These are phyloP conservation scores for Jaltomata sinuosa DNA, from an alignment of 257 asterid species.

Conservation along the genomic window DNA sequence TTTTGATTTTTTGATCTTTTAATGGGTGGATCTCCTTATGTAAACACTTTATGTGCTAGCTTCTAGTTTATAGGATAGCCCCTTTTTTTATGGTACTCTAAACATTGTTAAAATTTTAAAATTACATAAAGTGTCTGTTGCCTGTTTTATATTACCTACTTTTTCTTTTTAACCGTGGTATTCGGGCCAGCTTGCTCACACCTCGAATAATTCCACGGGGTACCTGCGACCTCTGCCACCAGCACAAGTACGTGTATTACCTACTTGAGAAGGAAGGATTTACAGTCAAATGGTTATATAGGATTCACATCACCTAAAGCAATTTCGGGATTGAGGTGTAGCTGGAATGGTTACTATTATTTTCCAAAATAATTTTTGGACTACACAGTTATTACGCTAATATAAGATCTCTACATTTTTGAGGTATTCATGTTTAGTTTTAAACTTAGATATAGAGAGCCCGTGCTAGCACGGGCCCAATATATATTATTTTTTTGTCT, in stretches of 20 bases:
- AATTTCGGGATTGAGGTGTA: not conserved
- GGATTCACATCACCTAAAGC: not conserved
- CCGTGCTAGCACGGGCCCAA: too few species aligned
- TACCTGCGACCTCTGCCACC: too few species aligned
- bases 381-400: not conserved
- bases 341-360: not conserved
- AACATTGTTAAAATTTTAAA: not conserved
- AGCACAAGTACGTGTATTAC: not conserved
- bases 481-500: too few species aligned
- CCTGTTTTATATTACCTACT: not conserved
- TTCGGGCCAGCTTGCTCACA: too few species aligned
- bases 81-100: not conserved
- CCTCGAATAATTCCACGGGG: too few species aligned
- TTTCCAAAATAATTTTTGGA: not conserved
- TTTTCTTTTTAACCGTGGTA: too few species aligned
- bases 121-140: not conserved
- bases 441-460: too few species aligned
- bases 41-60: not conserved
- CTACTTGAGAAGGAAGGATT: not conserved
- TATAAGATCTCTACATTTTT: not conserved
- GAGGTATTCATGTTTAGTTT: not conserved
- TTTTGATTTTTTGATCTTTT: not conserved
- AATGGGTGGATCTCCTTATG: not conserved
- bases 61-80: not conserved
- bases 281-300: not conserved